Conservation (phyloP, 2,329 filamentous ascomycete species). For the Fusarium sp. region DNA sequence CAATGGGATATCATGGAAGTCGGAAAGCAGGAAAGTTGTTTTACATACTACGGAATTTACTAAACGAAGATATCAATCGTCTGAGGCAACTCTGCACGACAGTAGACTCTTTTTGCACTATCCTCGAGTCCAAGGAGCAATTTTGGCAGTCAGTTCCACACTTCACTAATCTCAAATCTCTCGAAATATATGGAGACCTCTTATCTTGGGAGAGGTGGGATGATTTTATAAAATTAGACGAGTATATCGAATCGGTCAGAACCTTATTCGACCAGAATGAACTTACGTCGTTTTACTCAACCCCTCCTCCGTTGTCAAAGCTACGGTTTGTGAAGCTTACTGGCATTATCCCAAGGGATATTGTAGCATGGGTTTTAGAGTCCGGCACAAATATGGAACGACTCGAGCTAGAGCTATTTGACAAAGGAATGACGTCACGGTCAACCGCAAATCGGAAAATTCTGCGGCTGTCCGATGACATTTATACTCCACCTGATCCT, state of each 20-base stretch:
- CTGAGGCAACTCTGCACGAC: not conserved
- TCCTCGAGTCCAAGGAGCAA: not conserved
- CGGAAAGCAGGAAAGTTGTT: not conserved
- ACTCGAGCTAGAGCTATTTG: slow-evolving; percentile 1
- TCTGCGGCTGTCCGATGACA: not conserved
- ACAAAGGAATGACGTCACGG: not conserved
- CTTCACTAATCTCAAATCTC: not conserved
- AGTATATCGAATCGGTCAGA: no score
- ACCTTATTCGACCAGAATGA: no score
- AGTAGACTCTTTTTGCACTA: slow-evolving; percentile 3
- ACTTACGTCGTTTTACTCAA: no score
- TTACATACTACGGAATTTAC: not conserved
- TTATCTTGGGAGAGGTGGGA: no score
- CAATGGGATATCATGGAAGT: no score
- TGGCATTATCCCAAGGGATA: not conserved
- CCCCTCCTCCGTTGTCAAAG: not conserved
- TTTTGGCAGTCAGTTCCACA: not conserved
- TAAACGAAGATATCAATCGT: not conserved
- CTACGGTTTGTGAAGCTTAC: not conserved
- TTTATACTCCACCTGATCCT: no score
- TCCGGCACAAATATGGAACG: not conserved
- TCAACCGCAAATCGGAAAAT: not conserved
- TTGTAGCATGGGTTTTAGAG: not conserved
- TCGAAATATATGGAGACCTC: not conserved
- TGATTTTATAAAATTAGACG: no score